Evolutionary conservation across 2,329 filamentous ascomycete genomes (phyloP), one percentile per base, ranked within the genome.

Genomic region (Salinomyces thailandicus): DNA sequence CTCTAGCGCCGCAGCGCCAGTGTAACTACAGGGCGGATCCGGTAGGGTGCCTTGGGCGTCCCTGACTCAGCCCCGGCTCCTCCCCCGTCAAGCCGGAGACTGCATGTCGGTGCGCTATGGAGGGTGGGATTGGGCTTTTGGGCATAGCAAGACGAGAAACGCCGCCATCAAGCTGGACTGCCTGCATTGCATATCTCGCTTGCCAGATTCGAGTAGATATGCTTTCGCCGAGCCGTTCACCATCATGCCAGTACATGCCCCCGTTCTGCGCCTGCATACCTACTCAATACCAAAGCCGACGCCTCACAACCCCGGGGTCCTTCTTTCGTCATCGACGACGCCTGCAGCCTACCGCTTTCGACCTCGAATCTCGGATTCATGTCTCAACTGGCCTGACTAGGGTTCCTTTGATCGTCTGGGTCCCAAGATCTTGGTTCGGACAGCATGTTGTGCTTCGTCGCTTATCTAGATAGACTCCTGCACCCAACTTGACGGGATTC

Each of bases 391-490:
- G 15, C 14, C 11, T 16, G 11, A 30, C 27, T 9, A 26, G 22
- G 22, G 22, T 26, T n/a, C n/a, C n/a, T n/a, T n/a, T n/a, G n/a
- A n/a, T n/a, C n/a, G n/a, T n/a, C n/a, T 15, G 39, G 33, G 37
- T 45, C 36, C 51, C 46, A 46, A 42, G 41, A 43, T 37, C 37
- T 39, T 49, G 51, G 49, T 47, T 47, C 30, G 41, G 44, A 47
- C 43, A 46, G 42, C 41, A 49, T 52, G 51, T 44, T 43, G 51
- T 54, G 49, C 44, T 38, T 44, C 45, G 27, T 50, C 50, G 49
- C 50, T 52, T 50, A 52, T 52, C 49, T 46, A 44, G 42, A 47
- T 49, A 47, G 33, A 41, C 33, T 43, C 36, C 40, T 41, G 39
- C 45, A 44, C 39, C 38, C 40, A 33, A 36, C 35, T 37, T 38